These are phyloP conservation scores for Penicillium sp. DNA, from an alignment of 2,329 filamentous ascomycete species.

Conservation along the genomic window DNA sequence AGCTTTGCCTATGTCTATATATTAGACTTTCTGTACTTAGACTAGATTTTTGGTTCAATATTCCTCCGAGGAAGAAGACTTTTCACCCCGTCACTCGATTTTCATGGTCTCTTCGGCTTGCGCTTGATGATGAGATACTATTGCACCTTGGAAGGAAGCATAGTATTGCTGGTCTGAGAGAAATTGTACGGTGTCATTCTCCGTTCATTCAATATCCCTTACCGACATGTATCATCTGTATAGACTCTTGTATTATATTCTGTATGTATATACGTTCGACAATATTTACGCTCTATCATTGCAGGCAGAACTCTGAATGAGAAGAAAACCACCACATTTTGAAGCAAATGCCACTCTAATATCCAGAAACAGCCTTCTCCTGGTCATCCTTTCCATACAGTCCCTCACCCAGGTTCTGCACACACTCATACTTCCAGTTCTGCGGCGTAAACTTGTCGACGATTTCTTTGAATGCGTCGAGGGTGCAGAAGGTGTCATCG, in stretches of 20 bases:
- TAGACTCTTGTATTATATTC: not conserved
- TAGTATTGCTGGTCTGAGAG: not conserved
- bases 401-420: conserved; percentile 60
- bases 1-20: not conserved
- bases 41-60: not conserved
- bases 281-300: not conserved
- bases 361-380: conserved; percentile 44
- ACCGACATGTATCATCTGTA: not conserved
- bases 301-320: not conserved
- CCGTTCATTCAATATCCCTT: not conserved
- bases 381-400: conserved; percentile 53
- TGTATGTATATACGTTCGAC: not conserved
- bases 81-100: not conserved
- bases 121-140: not conserved
- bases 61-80: not conserved
- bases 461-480: conserved; percentile 89
- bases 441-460: conserved; percentile 87
- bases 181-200: not conserved
- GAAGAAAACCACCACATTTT: not conserved
- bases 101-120: not conserved
- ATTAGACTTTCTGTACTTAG: not conserved
- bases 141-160: not conserved
- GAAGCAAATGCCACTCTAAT: conserved; percentile 28
- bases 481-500: conserved; percentile 86
- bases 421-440: conserved; percentile 73